Base-by-base conservation (phyloP, 306 rosid genomes). In the Hippophae gyantsensis region DNA sequence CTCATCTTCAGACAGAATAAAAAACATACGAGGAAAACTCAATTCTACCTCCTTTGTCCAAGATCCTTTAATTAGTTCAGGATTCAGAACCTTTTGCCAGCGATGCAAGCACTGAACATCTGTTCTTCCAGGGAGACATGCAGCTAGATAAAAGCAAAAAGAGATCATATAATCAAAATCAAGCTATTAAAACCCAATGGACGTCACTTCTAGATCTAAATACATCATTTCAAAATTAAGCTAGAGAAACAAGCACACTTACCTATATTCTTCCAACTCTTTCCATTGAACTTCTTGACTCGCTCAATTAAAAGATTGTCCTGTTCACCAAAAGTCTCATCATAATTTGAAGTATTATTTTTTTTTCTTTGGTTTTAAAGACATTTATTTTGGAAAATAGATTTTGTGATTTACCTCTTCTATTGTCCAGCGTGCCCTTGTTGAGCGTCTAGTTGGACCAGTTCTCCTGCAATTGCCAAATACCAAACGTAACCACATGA, bases 51-150 rank as follows among this genome's bases (percentile, higher is more conserved):
- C 66, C 68, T 75, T 69, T 12, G 73, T 70, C 86, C 86, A 81
- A 54, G 72, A 69, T 65, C 86, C 86, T 70, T 81, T 81, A 52
- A 76, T 23, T n/a, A 81, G 82, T 42, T 74, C 71, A 7, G 86
- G 86, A 64, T 74, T 47, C 14, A 81, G 68, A 74, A 81, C 86
- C 63, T 81, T 77, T 62, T 77, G 86, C 82, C 86, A 80, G 12
- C 78, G 82, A 51, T 81, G 86, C 62, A 81, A 66, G 52, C 86
- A 81, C 63, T 81, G 86, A 70, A 70, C 75, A 48, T 70, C 82
- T 47, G 70, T 62, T 77, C 71, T 73, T 2, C 49, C 63, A 6
- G 64, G 51, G 56, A 81, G 64, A 74, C 54, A 48, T 57, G 55
- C 52, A 49, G 86, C 86, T 81, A 76, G 61, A 77, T 44, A 45